phyloP scores from a whole-genome alignment of 305 asterid genomes.

The Fraxinus floribunda region DNA sequence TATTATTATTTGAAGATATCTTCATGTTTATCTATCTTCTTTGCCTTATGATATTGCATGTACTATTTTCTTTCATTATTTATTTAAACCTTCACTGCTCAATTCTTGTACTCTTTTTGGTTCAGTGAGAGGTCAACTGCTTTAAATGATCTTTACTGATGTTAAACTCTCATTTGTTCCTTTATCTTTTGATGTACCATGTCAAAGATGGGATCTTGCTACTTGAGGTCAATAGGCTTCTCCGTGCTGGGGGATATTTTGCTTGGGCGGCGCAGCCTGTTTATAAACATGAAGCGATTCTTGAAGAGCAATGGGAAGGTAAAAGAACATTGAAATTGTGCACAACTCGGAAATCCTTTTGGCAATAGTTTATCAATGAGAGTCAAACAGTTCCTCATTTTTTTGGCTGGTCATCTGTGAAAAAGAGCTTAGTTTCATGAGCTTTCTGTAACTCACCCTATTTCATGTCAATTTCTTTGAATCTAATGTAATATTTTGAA shows the following conservation, averaged over 20 bases:
- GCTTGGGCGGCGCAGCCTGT: slow-evolving; percentile 98
- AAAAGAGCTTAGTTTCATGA: neutral
- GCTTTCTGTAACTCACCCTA: neutral
- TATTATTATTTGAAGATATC: neutral
- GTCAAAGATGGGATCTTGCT: slow-evolving; percentile 77
- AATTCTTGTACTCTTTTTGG: neutral
- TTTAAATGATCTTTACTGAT: neutral
- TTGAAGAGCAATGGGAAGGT: slow-evolving; percentile 97
- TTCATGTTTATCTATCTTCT: neutral
- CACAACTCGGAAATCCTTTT: neutral
- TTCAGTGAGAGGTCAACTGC: slow-evolving; percentile 8
- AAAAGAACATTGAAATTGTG: slow-evolving; percentile 6
- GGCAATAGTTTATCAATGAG: slow-evolving; percentile 9
- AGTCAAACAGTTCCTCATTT: slow-evolving; percentile 1
- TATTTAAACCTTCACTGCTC: neutral
- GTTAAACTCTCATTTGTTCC: slow-evolving; percentile 13
- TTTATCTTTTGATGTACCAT: slow-evolving; percentile 18
- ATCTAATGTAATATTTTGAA: neutral
- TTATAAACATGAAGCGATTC: slow-evolving; percentile 76
- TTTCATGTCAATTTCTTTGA: neutral
- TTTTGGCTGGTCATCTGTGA: slow-evolving; percentile 16
- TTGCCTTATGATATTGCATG: neutral
- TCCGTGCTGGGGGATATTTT: slow-evolving; percentile 94
- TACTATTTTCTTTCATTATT: neutral
- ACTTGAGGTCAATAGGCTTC: slow-evolving; percentile 90